phyloP scores from a whole-genome alignment of 148 eudicot species.

The Cornus suecica region DNA sequence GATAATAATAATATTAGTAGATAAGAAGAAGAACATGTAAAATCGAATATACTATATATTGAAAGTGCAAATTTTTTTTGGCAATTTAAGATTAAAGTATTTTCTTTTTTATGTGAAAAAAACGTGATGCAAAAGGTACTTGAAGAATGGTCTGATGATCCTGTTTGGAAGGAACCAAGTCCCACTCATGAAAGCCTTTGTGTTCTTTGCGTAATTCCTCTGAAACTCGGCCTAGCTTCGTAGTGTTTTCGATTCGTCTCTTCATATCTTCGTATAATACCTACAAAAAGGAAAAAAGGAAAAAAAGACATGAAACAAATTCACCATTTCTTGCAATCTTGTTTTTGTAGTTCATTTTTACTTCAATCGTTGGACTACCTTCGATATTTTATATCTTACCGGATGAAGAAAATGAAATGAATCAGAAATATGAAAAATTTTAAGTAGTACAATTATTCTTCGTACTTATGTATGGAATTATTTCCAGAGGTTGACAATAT shows the following conservation, averaged over 20 bases:
- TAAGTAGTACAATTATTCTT: too few species aligned
- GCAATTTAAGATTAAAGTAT: not conserved
- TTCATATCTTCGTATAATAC: constrained; percentile 21
- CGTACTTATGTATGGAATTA: too few species aligned
- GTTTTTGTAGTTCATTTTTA: too few species aligned
- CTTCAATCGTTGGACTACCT: too few species aligned
- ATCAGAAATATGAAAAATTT: too few species aligned
- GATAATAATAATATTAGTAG: too few species aligned
- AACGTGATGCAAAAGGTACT: not conserved
- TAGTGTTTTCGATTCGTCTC: not conserved
- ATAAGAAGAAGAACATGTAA: not conserved
- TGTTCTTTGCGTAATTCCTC: constrained; percentile 12
- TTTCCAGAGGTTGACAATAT: too few species aligned
- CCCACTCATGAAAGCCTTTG: constrained; percentile 24
- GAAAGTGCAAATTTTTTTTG: not conserved
- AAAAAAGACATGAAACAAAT: not conserved
- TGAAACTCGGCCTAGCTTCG: constrained; percentile 13
- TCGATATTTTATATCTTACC: too few species aligned
- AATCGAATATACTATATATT: not conserved
- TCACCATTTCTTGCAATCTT: too few species aligned
- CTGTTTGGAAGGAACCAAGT: not conserved
- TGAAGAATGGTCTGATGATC: constrained; percentile 24
- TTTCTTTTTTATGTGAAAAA: not conserved
- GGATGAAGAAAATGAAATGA: too few species aligned
- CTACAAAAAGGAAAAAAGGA: not conserved